Evolutionary conservation across 169 alveolate genomes (phyloP).

Genomic region (Eimeria brunetti): DNA sequence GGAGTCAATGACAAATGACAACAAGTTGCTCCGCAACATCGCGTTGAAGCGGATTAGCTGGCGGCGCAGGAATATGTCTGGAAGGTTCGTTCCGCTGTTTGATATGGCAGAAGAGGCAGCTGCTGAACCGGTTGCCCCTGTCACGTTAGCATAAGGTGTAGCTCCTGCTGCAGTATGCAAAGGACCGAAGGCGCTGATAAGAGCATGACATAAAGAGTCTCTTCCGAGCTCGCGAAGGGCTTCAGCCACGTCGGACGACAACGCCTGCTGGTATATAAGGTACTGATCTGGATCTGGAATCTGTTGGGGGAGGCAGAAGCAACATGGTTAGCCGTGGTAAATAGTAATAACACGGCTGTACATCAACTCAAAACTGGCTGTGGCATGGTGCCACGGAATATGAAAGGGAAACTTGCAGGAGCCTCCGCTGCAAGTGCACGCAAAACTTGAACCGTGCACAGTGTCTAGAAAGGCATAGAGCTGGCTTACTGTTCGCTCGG

Average conservation of each 20-base stretch:
- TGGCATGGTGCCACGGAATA: not conserved
- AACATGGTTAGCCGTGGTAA: not conserved
- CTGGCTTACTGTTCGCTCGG: constrained; percentile 51
- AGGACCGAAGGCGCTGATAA: constrained; percentile 32
- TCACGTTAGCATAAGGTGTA: not conserved
- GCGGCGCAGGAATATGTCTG: constrained; percentile 45
- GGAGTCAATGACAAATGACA: constrained; percentile 63
- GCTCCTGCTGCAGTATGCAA: constrained; percentile 41
- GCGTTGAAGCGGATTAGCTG: constrained; percentile 52
- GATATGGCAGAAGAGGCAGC: not conserved
- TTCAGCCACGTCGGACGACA: constrained; percentile 59
- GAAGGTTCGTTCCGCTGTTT: not conserved
- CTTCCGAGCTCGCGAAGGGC: constrained; percentile 67
- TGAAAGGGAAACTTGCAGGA: not conserved
- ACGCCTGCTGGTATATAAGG: constrained; percentile 62
- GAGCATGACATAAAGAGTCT: constrained; percentile 60
- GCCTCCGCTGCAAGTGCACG: not conserved
- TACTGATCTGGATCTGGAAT: constrained; percentile 57
- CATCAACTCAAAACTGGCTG: not conserved
- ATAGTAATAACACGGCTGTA: not conserved
- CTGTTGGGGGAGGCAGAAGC: not conserved
- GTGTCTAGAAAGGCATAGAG: not conserved
- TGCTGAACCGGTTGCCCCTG: constrained; percentile 6
- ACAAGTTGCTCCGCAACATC: constrained; percentile 51
- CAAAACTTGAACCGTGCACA: not conserved